Percentiles rank a stretch among this genome's conserved stretches.
Conservation (phyloP, 1,139 yeast genomes). For the Petasospora fabianii region DNA sequence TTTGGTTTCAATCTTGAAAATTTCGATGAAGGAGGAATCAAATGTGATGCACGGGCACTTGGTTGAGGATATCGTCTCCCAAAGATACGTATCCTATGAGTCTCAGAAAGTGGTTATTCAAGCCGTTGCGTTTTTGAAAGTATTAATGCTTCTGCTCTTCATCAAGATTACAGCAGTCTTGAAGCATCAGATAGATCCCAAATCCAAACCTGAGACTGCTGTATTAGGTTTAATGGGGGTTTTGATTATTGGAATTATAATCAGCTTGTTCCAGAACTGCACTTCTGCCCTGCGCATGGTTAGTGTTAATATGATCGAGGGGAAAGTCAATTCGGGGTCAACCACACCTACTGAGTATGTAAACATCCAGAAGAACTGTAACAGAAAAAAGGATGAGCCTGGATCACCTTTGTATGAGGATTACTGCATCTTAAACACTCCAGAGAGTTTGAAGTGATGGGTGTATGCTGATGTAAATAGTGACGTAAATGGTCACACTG, state of each 20-base stretch:
- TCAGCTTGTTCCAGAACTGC: slow-evolving; percentile 12
- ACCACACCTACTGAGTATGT: neutral
- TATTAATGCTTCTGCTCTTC: slow-evolving; percentile 7
- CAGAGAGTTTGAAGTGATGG: slow-evolving; percentile 2
- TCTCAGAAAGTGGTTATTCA: slow-evolving; percentile 3
- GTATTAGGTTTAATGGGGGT: slow-evolving; percentile 11
- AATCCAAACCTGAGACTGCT: slow-evolving; percentile 8
- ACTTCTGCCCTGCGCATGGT: neutral
- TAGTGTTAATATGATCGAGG: neutral
- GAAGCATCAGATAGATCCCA: slow-evolving; percentile 4
- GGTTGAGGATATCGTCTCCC: neutral
- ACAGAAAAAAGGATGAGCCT: neutral
- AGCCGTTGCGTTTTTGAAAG: slow-evolving; percentile 4
- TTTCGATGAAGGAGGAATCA: slow-evolving; percentile 1
- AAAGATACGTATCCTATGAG: neutral
- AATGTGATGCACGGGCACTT: slow-evolving; percentile 1
- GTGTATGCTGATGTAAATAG: too few relatives aligned
- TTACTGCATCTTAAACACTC: slow-evolving; percentile 7
- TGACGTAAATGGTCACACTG: too few relatives aligned
- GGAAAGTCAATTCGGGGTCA: neutral
- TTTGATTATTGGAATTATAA: slow-evolving; percentile 5
- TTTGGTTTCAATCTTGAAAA: slow-evolving; percentile 6
- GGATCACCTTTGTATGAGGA: slow-evolving; percentile 1
- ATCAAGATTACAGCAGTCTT: slow-evolving; percentile 6
- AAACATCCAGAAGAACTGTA: neutral